These are phyloP conservation scores for Alternaria atra DNA, from an alignment of 2,329 filamentous ascomycete genomes.

Conservation along the genomic window DNA sequence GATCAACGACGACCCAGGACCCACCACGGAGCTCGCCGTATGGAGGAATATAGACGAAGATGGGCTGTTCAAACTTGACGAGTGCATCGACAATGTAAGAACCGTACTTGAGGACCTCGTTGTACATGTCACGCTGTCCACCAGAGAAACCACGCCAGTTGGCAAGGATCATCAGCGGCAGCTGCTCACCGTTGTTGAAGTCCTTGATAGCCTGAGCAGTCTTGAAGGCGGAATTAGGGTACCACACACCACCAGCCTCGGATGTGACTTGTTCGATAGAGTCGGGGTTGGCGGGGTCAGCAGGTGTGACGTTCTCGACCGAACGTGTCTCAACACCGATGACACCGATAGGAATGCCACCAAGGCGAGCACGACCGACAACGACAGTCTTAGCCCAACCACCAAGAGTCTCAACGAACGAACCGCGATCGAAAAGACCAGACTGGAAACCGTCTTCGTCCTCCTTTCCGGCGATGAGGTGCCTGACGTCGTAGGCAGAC, in stretches of 20 bases:
- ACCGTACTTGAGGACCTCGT: slow-evolving; percentile 99
- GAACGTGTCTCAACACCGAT: slow-evolving; percentile 96
- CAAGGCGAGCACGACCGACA: slow-evolving; percentile 92
- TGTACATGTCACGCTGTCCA: slow-evolving; percentile 99
- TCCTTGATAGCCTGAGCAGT: slow-evolving; percentile 98
- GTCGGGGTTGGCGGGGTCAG: slow-evolving; percentile 96
- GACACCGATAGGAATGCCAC: slow-evolving; percentile 97
- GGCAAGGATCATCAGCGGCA: slow-evolving; percentile 98
- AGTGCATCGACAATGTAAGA: slow-evolving; percentile 99
- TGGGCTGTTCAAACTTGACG: slow-evolving; percentile 97
- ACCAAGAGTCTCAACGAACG: slow-evolving; percentile 94
- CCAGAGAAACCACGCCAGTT: slow-evolving; percentile 99
- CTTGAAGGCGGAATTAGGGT: slow-evolving; percentile 99
- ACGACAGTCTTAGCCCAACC: slow-evolving; percentile 98
- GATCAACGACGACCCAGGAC: slow-evolving; percentile 99
- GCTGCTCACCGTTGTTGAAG: slow-evolving; percentile 98
- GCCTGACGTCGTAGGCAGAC: slow-evolving; percentile 90
- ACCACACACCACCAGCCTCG: slow-evolving; percentile 99
- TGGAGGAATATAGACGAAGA: slow-evolving; percentile 99
- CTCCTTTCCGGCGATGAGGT: slow-evolving; percentile 89
- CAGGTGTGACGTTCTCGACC: slow-evolving; percentile 95
- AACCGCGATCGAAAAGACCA: slow-evolving; percentile 95
- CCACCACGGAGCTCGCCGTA: slow-evolving; percentile 97
- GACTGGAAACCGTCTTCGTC: slow-evolving; percentile 85
- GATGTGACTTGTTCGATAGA: slow-evolving; percentile 95